phyloP scores from a whole-genome alignment of 495 filamentous ascomycete species.

The Podospora anserina region DNA sequence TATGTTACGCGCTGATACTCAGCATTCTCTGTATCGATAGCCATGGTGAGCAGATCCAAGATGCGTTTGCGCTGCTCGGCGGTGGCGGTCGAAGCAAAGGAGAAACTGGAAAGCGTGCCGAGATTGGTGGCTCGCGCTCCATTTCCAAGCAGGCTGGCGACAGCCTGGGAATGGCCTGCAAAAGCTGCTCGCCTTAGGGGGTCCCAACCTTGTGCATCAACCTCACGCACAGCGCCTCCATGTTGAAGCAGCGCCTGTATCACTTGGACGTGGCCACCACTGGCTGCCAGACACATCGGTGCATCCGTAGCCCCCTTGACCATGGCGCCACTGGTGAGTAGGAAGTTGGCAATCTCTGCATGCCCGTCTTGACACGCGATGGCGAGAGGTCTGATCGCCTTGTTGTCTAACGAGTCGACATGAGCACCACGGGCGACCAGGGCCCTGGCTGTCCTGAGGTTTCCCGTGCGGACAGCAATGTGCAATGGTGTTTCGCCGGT shows the following conservation, averaged over 20 bases:
- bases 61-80: slow-evolving; percentile 26
- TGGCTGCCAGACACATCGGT: too few relatives aligned
- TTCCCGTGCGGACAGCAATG: too few relatives aligned
- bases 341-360: slow-evolving; percentile 4
- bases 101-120: slow-evolving; percentile 5
- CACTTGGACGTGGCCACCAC: too few relatives aligned
- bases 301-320: slow-evolving; percentile 1
- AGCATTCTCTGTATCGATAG: slow-evolving; percentile 10
- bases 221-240: too few relatives aligned
- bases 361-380: slow-evolving; percentile 7
- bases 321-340: slow-evolving; percentile 6
- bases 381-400: slow-evolving; percentile 3
- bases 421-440: too few relatives aligned
- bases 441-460: too few relatives aligned
- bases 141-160: slow-evolving; percentile 9
- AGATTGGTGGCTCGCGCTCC: slow-evolving; percentile 11
- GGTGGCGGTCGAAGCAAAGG: slow-evolving; percentile 7
- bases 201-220: too few relatives aligned
- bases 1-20: slow-evolving; percentile 8
- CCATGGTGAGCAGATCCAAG: slow-evolving; percentile 44
- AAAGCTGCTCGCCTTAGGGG: slow-evolving; percentile 6
- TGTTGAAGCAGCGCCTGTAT: too few relatives aligned
- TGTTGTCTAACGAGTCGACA: too few relatives aligned
- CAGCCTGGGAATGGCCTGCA: slow-evolving; percentile 11
- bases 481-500: too few relatives aligned